Conservation (phyloP, 2,329 filamentous ascomycete species). For the Huntiella omanensis region DNA sequence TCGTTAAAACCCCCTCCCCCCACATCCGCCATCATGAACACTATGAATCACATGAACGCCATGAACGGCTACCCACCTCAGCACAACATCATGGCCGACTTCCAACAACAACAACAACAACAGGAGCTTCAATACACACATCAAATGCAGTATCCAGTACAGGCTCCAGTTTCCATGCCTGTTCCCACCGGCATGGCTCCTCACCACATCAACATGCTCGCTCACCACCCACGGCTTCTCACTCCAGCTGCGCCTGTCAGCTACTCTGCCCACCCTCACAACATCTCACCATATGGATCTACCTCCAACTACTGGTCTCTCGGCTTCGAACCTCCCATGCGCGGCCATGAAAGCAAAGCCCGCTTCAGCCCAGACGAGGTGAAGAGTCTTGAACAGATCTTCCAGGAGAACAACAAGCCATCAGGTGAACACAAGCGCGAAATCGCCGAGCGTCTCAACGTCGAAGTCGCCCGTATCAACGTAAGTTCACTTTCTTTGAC, state of each 20-base stretch:
- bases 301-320: background rate
- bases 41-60: too few relatives aligned
- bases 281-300: background rate
- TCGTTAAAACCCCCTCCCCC: background rate
- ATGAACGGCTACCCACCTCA: background rate
- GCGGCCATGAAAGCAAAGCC: conserved; percentile 29
- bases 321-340: background rate
- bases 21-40: background rate
- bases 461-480: conserved; percentile 46
- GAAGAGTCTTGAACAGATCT: conserved; percentile 39
- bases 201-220: conserved; percentile 1
- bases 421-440: conserved; percentile 42
- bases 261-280: too few relatives aligned
- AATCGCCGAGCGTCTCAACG: conserved; percentile 39
- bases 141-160: background rate
- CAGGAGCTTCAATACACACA: background rate
- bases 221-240: background rate
- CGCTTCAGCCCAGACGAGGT: conserved; percentile 40
- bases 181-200: background rate
- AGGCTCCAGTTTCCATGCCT: too few relatives aligned
- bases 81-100: background rate
- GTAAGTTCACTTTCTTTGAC: conserved; percentile 20
- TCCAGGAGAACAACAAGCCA: conserved; percentile 45
- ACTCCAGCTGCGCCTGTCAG: too few relatives aligned
- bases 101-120: background rate